Evolutionary conservation across 768 basidiomycete species (phyloP).

Genomic region (Tulasnella sp.): DNA sequence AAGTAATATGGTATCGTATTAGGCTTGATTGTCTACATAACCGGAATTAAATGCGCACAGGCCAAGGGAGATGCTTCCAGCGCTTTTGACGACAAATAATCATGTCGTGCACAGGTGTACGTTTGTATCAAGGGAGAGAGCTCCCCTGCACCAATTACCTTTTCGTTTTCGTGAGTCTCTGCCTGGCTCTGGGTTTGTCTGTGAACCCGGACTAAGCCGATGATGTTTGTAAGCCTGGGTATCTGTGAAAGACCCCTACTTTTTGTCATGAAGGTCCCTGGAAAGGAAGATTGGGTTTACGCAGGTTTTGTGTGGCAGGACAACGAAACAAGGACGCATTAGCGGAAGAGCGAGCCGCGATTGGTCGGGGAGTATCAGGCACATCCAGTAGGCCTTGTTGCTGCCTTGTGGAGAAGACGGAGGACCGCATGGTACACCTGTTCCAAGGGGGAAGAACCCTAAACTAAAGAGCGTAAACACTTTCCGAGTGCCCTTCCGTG

Average conservation of each 20-base stretch:
- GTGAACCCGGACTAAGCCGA: neutral
- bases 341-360: neutral
- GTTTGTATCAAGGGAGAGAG: neutral
- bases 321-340: neutral
- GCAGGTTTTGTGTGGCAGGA: neutral
- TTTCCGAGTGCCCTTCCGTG: neutral
- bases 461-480: neutral
- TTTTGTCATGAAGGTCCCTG: neutral
- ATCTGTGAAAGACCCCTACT: neutral
- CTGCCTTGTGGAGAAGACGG: neutral
- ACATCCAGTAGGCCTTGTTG: neutral
- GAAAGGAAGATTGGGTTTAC: neutral
- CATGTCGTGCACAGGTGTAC: neutral
- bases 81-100: neutral
- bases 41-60: neutral
- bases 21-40: too few species aligned
- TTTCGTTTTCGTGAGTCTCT: neutral
- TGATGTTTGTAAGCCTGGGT: too few species aligned
- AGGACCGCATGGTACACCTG: neutral
- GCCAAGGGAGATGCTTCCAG: neutral
- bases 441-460: neutral
- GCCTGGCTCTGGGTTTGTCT: neutral
- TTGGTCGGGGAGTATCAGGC: neutral
- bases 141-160: neutral
- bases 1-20: neutral